Evolutionary conservation across 139 green algal genomes (phyloP).

Genomic region (Ettlia oleoabundans): DNA sequence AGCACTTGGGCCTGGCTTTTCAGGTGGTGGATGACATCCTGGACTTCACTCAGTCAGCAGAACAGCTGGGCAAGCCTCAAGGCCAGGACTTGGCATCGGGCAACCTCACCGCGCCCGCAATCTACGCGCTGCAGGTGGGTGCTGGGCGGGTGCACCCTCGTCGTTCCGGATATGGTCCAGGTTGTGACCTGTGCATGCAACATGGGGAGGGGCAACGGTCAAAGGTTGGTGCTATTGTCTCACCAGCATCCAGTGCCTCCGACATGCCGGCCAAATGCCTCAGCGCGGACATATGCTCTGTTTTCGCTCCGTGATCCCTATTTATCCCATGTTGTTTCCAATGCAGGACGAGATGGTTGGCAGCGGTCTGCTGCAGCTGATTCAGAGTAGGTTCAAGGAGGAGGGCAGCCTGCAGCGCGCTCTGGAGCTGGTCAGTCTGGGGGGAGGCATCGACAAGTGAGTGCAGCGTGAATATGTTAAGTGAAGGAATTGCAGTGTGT

Average conservation of each 20-base stretch:
- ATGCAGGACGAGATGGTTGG: conserved; percentile 29
- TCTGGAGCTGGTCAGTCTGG: conserved; percentile 79
- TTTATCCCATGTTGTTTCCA: not conserved
- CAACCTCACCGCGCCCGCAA: conserved; percentile 95
- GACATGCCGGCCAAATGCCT: too few species aligned
- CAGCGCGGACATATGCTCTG: too few species aligned
- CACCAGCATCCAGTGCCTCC: too few species aligned
- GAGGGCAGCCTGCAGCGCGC: conserved; percentile 79
- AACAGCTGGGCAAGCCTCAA: conserved; percentile 94
- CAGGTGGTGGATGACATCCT: conserved; percentile 99
- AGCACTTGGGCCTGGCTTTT: conserved; percentile 97
- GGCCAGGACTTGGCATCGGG: conserved; percentile 89
- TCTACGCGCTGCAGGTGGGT: conserved; percentile 85
- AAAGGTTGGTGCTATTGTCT: too few species aligned
- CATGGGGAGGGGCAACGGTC: too few species aligned
- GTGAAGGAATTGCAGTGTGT: too few species aligned
- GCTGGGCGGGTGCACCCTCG: too few species aligned
- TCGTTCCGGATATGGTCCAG: too few species aligned
- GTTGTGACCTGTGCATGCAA: too few species aligned
- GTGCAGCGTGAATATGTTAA: too few species aligned
- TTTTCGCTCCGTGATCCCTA: too few species aligned
- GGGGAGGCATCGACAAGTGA: conserved; percentile 68
- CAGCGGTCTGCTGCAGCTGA: conserved; percentile 76
- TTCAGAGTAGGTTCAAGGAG: conserved; percentile 86
- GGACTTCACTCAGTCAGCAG: conserved; percentile 93